Evolutionary conservation across 192 early-diverging fungal genomes (phyloP).

Genomic region (Backusella parvicylindrica): DNA sequence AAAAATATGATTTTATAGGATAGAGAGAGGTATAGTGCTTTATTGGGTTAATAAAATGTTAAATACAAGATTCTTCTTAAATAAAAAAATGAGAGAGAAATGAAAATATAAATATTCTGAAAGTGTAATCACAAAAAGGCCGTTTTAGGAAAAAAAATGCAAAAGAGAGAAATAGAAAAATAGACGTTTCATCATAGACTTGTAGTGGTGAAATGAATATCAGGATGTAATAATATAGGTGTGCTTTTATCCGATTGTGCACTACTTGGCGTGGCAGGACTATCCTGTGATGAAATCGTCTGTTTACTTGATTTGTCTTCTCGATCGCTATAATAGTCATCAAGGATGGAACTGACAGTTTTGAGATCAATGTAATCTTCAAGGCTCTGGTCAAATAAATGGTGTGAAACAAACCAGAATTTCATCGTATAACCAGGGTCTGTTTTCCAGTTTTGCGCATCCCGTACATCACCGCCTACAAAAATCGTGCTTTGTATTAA

Average conservation of each 20-base stretch:
- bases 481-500: constrained; percentile 19
- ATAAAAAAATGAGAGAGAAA: not conserved
- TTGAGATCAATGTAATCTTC: not conserved
- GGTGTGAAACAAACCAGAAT: constrained; percentile 31
- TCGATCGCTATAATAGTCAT: not conserved
- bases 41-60: not conserved
- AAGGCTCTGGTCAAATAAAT: constrained; percentile 4
- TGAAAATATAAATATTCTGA: not conserved
- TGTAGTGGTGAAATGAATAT: not conserved
- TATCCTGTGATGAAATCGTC: not conserved
- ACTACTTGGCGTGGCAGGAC: not conserved
- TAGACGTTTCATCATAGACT: not conserved
- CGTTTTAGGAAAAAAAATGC: not conserved
- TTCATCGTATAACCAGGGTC: constrained; percentile 10
- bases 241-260: not conserved
- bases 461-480: constrained; percentile 19
- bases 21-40: not conserved
- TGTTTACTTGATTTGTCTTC: not conserved
- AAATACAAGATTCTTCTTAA: not conserved
- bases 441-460: constrained; percentile 24
- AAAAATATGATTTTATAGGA: not conserved
- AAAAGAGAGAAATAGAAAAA: not conserved
- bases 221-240: not conserved
- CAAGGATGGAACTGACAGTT: not conserved
- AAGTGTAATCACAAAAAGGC: not conserved